These are phyloP conservation scores for Vaccinium darrowii DNA, from an alignment of 148 eudicot species.

Conservation along the genomic window DNA sequence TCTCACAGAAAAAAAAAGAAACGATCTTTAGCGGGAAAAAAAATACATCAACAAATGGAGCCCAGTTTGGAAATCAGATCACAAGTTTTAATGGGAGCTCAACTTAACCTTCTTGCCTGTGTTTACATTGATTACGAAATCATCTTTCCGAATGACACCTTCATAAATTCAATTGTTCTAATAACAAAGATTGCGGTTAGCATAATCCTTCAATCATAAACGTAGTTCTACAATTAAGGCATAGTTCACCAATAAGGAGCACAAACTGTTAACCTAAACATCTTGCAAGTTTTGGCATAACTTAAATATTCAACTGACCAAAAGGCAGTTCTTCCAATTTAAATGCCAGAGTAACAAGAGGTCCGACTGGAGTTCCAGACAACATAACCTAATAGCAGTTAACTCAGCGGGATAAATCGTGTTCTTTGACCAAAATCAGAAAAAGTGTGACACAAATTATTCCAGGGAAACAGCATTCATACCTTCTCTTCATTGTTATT, in stretches of 20 bases:
- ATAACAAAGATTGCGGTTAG: slow-evolving; percentile 13
- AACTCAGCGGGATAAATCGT: slow-evolving; percentile 4
- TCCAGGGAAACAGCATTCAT: slow-evolving; percentile 4
- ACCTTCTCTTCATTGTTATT: slow-evolving; percentile 91
- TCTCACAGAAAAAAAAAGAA: not conserved
- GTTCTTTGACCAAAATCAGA: slow-evolving; percentile 3
- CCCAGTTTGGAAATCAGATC: not conserved
- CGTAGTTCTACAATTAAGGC: not conserved
- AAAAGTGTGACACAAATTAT: not conserved
- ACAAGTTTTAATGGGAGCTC: slow-evolving; percentile 17
- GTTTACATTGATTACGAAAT: slow-evolving; percentile 79
- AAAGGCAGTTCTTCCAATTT: slow-evolving; percentile 93
- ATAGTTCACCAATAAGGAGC: not conserved
- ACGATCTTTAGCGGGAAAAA: not conserved
- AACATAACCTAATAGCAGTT: slow-evolving; percentile 52
- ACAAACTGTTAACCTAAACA: not conserved
- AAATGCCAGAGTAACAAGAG: slow-evolving; percentile 91
- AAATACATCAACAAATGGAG: not conserved
- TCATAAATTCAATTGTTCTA: slow-evolving; percentile 91
- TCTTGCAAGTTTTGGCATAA: slow-evolving; percentile 27
- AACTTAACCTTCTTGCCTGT: slow-evolving; percentile 95
- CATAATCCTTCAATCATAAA: not conserved
- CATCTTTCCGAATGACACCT: slow-evolving; percentile 88
- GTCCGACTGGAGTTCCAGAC: slow-evolving; percentile 76
- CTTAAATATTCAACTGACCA: slow-evolving; percentile 90